Percentiles rank a stretch among this genome's conserved stretches.
Conservation (phyloP, 2,329 filamentous ascomycete genomes). For the Aspergillus vadensis region DNA sequence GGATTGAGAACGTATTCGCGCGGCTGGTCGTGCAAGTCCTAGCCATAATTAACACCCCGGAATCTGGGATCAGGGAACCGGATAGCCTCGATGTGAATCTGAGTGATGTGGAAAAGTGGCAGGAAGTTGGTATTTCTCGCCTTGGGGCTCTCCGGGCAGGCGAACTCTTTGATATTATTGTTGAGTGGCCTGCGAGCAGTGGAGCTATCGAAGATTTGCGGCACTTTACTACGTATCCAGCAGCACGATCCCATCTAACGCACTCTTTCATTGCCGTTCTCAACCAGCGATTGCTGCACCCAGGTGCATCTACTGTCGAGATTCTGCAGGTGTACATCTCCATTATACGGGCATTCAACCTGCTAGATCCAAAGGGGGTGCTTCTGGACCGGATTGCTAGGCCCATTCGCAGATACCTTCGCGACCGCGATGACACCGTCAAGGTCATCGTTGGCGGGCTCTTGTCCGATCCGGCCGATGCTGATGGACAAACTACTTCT, state of each 20-base stretch:
- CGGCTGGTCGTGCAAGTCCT: conserved; percentile 55
- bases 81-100: conserved; percentile 39
- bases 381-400: conserved; percentile 67
- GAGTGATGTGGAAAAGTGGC: conserved; percentile 55
- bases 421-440: conserved; percentile 66
- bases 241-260: conserved; percentile 58
- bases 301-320: conserved; percentile 65
- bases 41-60: conserved; percentile 38
- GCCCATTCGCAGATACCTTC: conserved; percentile 64
- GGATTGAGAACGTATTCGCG: conserved; percentile 58
- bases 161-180: conserved; percentile 64
- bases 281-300: conserved; percentile 59
- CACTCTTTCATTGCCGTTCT: conserved; percentile 57
- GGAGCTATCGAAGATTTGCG: conserved; percentile 64
- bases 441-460: conserved; percentile 66
- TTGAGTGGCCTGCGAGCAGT: conserved; percentile 60
- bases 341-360: conserved; percentile 64
- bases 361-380: conserved; percentile 66
- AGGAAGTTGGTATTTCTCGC: conserved; percentile 56
- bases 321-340: conserved; percentile 70
- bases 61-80: conserved; percentile 23
- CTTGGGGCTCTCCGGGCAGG: conserved; percentile 58
- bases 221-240: conserved; percentile 55
- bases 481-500: conserved; percentile 31
- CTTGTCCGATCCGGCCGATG: conserved; percentile 55